Evolutionary conservation across 1,284 basidiomycete species (phyloP), one percentile per base, ranked within the genome.

Genomic region (Ustilago loliicola): DNA sequence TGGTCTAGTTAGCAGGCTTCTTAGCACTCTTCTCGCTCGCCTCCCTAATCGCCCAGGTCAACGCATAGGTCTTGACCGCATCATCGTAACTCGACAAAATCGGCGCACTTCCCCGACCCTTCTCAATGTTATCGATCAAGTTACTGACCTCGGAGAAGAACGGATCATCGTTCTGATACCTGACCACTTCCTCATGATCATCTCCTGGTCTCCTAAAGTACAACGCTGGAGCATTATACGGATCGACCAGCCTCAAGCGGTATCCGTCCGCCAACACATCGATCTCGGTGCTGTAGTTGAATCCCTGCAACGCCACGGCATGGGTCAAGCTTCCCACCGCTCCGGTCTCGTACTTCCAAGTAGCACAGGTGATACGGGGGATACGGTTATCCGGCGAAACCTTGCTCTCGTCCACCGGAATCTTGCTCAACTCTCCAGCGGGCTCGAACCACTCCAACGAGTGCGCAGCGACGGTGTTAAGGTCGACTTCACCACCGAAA

Each of bases 401-500:
- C 83, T 90, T 90, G 80, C 87, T 89, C 88, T 96, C 94, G 84
- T 96, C 93, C 68, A 97, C 88, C 32, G 89, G 88, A 82, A 96
- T 90, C 87, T 93, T 94, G 79, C 91, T 91, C 42, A 99, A 90
- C 32, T 91, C 87, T 32, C 96, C 97, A 3, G 96, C 93, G 4
- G 80, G 80, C 73, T 86, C 85, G 69, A 79, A 82, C 78, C 83
- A 72, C 66, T 86, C 85, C 29, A 86, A 59, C 64, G 83, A 80
- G 52, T 87, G 86, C 48, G 86, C 88, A 72, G 89, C 89, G 45
- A 98, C 95, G 52, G 91, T 91, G 68, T 90, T 88, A 72, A 96
- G 92, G 85, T 97, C 93, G 66, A 98, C 95, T 82, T 98, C 96
- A 50, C 96, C 96, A 62, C 96, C 96, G 87, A 99, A 98, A 90